These are phyloP conservation scores for Lentinula novae-zelandiae DNA, from an alignment of 1,284 basidiomycete genomes.

Conservation along the genomic window DNA sequence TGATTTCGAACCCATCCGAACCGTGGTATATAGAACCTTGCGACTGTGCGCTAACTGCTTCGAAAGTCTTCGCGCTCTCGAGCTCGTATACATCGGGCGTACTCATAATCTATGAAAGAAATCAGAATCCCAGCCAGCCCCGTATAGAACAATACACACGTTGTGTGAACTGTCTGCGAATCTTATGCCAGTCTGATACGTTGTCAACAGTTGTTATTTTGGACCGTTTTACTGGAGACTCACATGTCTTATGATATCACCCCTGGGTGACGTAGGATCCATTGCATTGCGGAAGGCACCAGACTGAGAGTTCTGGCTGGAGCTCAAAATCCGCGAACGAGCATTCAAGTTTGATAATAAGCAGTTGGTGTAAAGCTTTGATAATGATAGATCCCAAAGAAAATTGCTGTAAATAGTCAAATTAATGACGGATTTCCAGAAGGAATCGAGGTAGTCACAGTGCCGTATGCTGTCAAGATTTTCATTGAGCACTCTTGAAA, in stretches of 20 bases:
- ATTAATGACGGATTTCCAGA: neutral
- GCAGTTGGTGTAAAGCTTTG: slow-evolving; percentile 25
- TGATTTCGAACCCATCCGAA: slow-evolving; percentile 11
- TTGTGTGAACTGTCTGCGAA: slow-evolving; percentile 1
- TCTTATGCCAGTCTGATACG: neutral
- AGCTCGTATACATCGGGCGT: slow-evolving; percentile 7
- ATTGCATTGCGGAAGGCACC: neutral
- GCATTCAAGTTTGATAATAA: slow-evolving; percentile 26
- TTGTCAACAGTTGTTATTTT: neutral
- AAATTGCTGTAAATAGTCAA: slow-evolving; percentile 18
- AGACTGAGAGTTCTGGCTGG: neutral
- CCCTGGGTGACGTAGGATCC: neutral
- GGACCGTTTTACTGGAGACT: neutral
- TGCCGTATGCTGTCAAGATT: slow-evolving; percentile 5
- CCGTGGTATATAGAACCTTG: neutral
- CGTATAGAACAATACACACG: neutral
- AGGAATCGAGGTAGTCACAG: slow-evolving; percentile 5
- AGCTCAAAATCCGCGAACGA: slow-evolving; percentile 4
- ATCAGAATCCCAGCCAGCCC: neutral
- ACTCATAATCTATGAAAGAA: neutral
- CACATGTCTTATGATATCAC: neutral
- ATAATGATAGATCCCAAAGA: slow-evolving; percentile 23
- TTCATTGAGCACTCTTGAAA: neutral
- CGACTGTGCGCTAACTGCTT: neutral
- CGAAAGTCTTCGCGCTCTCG: slow-evolving; percentile 2